Conservation (phyloP, 2,329 filamentous ascomycete species). For the Claviceps fusiformis region DNA sequence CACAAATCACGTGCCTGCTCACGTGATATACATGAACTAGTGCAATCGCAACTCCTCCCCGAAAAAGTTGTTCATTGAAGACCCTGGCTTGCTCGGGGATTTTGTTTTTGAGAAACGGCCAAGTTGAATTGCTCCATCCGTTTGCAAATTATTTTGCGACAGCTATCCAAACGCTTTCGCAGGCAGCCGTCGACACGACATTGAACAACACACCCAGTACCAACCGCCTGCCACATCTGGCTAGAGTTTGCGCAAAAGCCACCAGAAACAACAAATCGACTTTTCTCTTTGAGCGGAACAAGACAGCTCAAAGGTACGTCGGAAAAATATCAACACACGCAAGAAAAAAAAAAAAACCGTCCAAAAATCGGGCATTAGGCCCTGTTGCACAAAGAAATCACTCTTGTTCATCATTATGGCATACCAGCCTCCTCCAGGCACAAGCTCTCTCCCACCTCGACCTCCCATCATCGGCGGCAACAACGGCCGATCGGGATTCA, state of each 20-base stretch:
- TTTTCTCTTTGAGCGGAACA: slow-evolving; percentile 21
- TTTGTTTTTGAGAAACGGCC: not conserved
- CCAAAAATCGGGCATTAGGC: not conserved
- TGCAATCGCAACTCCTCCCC: not conserved
- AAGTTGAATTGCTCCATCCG: not conserved
- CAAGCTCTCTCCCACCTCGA: slow-evolving; percentile 53
- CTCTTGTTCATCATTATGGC: slow-evolving; percentile 68
- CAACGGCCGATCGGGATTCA: slow-evolving; percentile 25
- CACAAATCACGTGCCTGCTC: not conserved
- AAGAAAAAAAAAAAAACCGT: not conserved
- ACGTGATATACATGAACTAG: not conserved
- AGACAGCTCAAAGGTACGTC: slow-evolving; percentile 39
- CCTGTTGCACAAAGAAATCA: slow-evolving; percentile 4
- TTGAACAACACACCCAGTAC: not conserved
- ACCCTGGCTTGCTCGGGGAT: not conserved
- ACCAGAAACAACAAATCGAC: not conserved
- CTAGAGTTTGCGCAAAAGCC: not conserved
- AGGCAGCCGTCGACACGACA: not conserved
- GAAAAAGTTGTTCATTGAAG: not conserved
- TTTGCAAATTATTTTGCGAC: not conserved
- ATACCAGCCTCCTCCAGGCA: slow-evolving; percentile 73
- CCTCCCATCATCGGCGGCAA: slow-evolving; percentile 48
- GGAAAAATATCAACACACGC: slow-evolving; percentile 1
- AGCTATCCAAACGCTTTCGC: not conserved
- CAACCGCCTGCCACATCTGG: not conserved